Conservation (phyloP, 2,329 filamentous ascomycete species). For the Tolypocladium tropicale region DNA sequence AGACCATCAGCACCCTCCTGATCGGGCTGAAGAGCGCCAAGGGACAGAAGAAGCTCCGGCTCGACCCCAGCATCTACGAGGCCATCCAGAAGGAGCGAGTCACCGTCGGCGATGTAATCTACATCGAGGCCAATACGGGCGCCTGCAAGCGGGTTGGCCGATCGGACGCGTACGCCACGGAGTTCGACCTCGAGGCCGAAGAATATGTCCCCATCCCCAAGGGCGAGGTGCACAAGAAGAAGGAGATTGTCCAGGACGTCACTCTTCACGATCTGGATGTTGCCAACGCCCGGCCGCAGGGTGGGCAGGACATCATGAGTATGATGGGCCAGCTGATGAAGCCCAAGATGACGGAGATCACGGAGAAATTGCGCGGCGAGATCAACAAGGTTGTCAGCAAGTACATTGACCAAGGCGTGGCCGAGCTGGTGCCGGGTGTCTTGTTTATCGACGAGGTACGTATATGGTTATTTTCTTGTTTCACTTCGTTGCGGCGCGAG, state of each 20-base stretch:
- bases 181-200: conserved; percentile 97
- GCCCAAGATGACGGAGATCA: conserved; percentile 98
- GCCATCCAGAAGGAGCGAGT: conserved; percentile 98
- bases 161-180: conserved; percentile 93
- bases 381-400: conserved; percentile 99
- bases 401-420: conserved; percentile 97
- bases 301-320: conserved; percentile 98
- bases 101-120: conserved; percentile 92
- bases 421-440: conserved; percentile 94
- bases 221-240: conserved; percentile 99
- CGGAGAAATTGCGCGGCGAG: conserved; percentile 87
- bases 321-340: conserved; percentile 99
- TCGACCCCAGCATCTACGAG: conserved; percentile 98
- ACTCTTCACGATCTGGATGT: conserved; percentile 95
- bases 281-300: conserved; percentile 88
- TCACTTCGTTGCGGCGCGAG: neutral
- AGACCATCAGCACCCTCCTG: conserved; percentile 91
- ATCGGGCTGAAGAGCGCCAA: conserved; percentile 92
- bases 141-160: conserved; percentile 94
- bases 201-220: conserved; percentile 99
- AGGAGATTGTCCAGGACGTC: conserved; percentile 98
- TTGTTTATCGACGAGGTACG: conserved; percentile 95
- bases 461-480: neutral
- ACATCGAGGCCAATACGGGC: conserved; percentile 98
- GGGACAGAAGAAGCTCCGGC: conserved; percentile 92